Percentiles rank a stretch among this genome's conserved stretches.
Conservation (phyloP, 768 basidiomycete genomes). For the Psilocybe subaeruginosa region DNA sequence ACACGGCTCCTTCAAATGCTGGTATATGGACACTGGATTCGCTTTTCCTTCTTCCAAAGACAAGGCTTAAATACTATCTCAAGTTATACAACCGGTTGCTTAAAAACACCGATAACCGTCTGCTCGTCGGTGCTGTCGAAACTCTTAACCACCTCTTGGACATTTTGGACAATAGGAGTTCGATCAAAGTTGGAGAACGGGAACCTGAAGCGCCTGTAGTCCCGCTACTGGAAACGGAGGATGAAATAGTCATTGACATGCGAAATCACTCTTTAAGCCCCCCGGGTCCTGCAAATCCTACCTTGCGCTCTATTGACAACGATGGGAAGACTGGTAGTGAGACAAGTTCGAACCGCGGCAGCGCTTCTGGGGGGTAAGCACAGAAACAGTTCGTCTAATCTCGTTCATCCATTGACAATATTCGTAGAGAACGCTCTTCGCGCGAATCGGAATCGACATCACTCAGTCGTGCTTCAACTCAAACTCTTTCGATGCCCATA, state of each 20-base stretch:
- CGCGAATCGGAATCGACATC: slow-evolving; percentile 62
- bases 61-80: slow-evolving; percentile 87
- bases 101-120: slow-evolving; percentile 86
- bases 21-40: slow-evolving; percentile 82
- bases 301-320: slow-evolving; percentile 23
- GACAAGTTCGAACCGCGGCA: slow-evolving; percentile 53
- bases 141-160: slow-evolving; percentile 76
- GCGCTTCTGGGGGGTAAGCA: slow-evolving; percentile 55
- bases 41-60: slow-evolving; percentile 85
- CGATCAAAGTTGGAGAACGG: slow-evolving; percentile 49
- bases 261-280: slow-evolving; percentile 39
- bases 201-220: slow-evolving; percentile 15
- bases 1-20: slow-evolving; percentile 48
- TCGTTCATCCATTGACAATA: slow-evolving; percentile 11
- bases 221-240: slow-evolving; percentile 40
- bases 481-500: slow-evolving; percentile 58
- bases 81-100: slow-evolving; percentile 86
- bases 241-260: slow-evolving; percentile 63
- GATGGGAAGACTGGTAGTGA: slow-evolving; percentile 45
- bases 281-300: slow-evolving; percentile 19
- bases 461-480: slow-evolving; percentile 52
- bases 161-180: slow-evolving; percentile 62
- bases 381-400: neutral
- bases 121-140: slow-evolving; percentile 80
- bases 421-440: slow-evolving; percentile 57